Percentiles rank a stretch among this genome's conserved stretches.
phyloP scores from a whole-genome alignment of 306 rosid genomes.

The Rosa chinensis region DNA sequence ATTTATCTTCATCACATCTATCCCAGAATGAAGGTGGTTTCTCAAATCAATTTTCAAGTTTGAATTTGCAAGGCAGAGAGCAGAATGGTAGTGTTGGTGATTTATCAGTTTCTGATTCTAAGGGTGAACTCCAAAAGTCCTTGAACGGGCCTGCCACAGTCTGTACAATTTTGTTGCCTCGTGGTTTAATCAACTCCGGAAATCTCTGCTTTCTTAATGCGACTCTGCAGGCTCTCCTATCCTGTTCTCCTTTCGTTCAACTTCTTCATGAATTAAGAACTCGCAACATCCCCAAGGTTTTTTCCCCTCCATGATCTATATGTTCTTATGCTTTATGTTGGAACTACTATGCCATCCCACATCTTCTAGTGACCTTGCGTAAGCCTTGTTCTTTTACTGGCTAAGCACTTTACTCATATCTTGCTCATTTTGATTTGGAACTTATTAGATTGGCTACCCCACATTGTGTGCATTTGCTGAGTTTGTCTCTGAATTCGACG shows the following conservation, averaged over 20 bases:
- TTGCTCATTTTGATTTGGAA: slow-evolving; percentile 11
- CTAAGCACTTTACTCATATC: background rate
- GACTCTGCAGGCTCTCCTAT: slow-evolving; percentile 82
- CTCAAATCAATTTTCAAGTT: slow-evolving; percentile 47
- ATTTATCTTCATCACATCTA: slow-evolving; percentile 15
- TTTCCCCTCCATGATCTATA: slow-evolving; percentile 5
- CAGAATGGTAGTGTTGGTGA: slow-evolving; percentile 34
- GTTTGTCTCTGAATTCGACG: slow-evolving; percentile 66
- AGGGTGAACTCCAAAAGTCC: slow-evolving; percentile 38
- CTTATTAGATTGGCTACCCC: slow-evolving; percentile 70
- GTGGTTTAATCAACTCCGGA: slow-evolving; percentile 83
- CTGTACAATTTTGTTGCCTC: slow-evolving; percentile 50
- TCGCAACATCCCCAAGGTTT: slow-evolving; percentile 68
- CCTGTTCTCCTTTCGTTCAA: slow-evolving; percentile 83
- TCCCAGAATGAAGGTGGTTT: slow-evolving; percentile 36
- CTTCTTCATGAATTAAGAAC: slow-evolving; percentile 68
- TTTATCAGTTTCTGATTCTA: slow-evolving; percentile 28
- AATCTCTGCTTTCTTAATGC: slow-evolving; percentile 92
- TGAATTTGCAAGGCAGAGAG: slow-evolving; percentile 37
- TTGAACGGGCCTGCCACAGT: slow-evolving; percentile 42
- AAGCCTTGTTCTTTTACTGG: background rate
- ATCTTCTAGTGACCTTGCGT: slow-evolving; percentile 6
- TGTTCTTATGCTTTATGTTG: slow-evolving; percentile 2
- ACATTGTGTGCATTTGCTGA: slow-evolving; percentile 73
- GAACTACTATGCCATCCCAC: background rate